Evolutionary conservation across 768 basidiomycete species (phyloP), one percentile per base, ranked within the genome.

Genomic region (Amanita rimosa): DNA sequence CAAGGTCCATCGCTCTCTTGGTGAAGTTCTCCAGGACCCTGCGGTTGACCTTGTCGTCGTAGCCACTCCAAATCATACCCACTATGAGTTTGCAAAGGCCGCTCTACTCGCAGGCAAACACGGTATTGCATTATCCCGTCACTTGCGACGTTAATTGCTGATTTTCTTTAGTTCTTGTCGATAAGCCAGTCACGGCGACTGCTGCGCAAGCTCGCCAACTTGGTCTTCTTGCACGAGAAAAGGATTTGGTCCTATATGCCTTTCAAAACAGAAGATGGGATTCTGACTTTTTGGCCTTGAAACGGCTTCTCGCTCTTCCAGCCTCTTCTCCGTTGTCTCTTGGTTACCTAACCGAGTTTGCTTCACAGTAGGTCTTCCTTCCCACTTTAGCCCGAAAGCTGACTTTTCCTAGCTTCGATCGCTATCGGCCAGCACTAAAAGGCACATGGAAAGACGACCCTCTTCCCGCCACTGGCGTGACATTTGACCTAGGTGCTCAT

Each of bases 261-360:
- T 85, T 77, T 63, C 85, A 85, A 58, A 85, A 84, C 59, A 72
- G 86, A 44, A 73, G 85, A 49, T 88, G 80, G 78, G 85, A 88
- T 63, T 79, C 81, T 2, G 86, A 90, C 58, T 87, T 81, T 64
- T 67, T 86, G 34, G 74, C 85, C 6, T 63, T 89, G 43, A 74
- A 72, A 54, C 68, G 69, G 34, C 69, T 89, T 19, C 62, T 89
- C 21, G 64, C 67, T 6, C 67, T 81, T 16, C 76, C 80, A 13
- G 57, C 72, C 7, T 64, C 70, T 8, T 70, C 75, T 13, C 66
- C 75, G 1, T 64, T 72, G 46, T 78, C 73, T 7, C 62, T 87
- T 31, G 86, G 86, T 2, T 64, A 71, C 11, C 62, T 88, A 10
- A 63, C 75, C 5, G 85, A 88, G 58, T 82, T 88, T 49, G 85